These are phyloP conservation scores for Trichosanthes truncata DNA, from an alignment of 306 rosid species.

Conservation along the genomic window DNA sequence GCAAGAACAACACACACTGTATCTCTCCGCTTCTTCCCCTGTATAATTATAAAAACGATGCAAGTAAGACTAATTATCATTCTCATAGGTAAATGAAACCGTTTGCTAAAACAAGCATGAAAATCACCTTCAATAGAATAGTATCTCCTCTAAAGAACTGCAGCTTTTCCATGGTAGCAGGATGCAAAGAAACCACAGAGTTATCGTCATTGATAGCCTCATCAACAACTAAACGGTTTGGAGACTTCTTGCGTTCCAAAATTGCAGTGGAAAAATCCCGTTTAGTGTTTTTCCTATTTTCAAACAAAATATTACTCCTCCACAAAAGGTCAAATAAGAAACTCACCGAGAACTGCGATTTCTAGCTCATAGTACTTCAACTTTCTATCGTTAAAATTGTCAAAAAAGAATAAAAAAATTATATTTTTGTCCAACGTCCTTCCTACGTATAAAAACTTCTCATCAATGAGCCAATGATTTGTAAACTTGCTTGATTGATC, in stretches of 20 bases:
- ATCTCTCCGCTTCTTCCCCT: slow-evolving; percentile 61
- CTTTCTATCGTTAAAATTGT: neutral
- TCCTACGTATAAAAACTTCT: neutral
- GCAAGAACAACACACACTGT: slow-evolving; percentile 52
- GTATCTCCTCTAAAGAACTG: slow-evolving; percentile 48
- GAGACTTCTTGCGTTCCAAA: slow-evolving; percentile 57
- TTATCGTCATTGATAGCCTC: slow-evolving; percentile 52
- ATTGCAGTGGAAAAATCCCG: slow-evolving; percentile 52
- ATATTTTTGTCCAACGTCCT: neutral
- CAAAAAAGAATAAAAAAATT: neutral
- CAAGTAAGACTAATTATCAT: neutral
- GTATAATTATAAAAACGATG: neutral
- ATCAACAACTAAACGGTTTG: slow-evolving; percentile 52
- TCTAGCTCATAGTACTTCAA: neutral
- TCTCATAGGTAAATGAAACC: neutral
- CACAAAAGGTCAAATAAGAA: neutral
- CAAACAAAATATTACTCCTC: neutral
- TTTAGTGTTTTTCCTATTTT: slow-evolving; percentile 32
- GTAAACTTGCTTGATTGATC: neutral
- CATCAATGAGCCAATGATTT: neutral
- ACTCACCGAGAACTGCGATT: neutral
- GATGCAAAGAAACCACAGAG: slow-evolving; percentile 47
- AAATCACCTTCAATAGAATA: slow-evolving; percentile 39
- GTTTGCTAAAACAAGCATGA: neutral
- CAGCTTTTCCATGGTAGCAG: slow-evolving; percentile 48